These are phyloP conservation scores for Clavariopsis aquatica DNA, from an alignment of 495 filamentous ascomycete species.

Conservation along the genomic window DNA sequence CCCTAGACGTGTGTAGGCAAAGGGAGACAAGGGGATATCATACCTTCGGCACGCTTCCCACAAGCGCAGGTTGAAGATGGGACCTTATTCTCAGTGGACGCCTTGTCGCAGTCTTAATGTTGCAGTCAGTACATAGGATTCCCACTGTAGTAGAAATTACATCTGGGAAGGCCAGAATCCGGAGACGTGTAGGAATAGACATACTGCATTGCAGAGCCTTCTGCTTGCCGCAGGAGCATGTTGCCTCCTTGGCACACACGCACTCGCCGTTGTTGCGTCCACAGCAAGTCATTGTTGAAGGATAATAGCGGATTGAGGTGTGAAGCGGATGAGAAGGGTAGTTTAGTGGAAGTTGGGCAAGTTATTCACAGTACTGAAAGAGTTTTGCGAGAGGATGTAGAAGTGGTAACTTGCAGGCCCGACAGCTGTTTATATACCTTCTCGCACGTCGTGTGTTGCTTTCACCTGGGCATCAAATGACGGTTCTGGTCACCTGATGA, in stretches of 20 bases:
- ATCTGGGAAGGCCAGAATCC: neutral
- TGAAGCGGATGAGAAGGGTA: neutral
- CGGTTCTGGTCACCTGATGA: conserved; percentile 11
- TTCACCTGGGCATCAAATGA: neutral
- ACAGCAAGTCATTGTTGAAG: conserved; percentile 64
- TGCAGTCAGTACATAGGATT: neutral
- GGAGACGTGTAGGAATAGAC: conserved; percentile 6
- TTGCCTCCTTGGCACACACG: conserved; percentile 65
- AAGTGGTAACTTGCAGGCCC: neutral
- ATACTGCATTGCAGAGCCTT: conserved; percentile 74
- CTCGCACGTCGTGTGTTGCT: neutral
- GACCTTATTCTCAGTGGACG: conserved; percentile 70
- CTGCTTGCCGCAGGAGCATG: conserved; percentile 87
- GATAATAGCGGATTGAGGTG: neutral
- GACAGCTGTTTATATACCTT: conserved; percentile 18
- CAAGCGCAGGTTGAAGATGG: conserved; percentile 74
- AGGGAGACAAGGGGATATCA: conserved; percentile 38
- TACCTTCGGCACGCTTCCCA: conserved; percentile 70
- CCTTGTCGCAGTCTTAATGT: conserved; percentile 64
- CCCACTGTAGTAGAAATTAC: neutral
- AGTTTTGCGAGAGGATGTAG: conserved; percentile 1
- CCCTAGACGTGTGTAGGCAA: too few species aligned
- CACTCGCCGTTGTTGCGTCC: conserved; percentile 58
- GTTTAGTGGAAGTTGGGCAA: neutral
- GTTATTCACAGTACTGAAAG: neutral